A percentile compares a stretch with the other conserved stretches of the same genome.
Conservation (phyloP, 2,329 filamentous ascomycete species). For the Xylariales sp. region DNA sequence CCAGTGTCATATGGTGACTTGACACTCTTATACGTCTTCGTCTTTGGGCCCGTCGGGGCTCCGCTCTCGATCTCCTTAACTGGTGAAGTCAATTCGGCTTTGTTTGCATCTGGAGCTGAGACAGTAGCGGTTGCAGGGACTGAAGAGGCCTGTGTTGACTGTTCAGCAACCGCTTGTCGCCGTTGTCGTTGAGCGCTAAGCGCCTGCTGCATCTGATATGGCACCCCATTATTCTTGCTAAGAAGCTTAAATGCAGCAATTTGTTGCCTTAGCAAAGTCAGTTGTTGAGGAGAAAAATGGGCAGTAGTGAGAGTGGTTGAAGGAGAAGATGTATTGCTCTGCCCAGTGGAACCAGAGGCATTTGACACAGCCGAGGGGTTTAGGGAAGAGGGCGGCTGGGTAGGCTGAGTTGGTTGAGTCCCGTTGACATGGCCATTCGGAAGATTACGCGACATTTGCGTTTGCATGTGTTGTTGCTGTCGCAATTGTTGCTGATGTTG, state of each 20-base stretch:
- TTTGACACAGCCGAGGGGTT: slow-evolving; percentile 55
- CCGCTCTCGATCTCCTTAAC: slow-evolving; percentile 50
- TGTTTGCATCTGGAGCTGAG: slow-evolving; percentile 49
- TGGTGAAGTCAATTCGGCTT: slow-evolving; percentile 50
- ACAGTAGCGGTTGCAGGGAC: slow-evolving; percentile 57
- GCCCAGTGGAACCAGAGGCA: slow-evolving; percentile 47
- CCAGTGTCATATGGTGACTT: slow-evolving; percentile 75
- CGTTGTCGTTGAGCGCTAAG: slow-evolving; percentile 81
- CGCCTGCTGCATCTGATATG: slow-evolving; percentile 80
- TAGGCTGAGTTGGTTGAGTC: slow-evolving; percentile 51
- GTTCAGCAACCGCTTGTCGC: slow-evolving; percentile 66
- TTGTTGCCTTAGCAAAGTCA: slow-evolving; percentile 82
- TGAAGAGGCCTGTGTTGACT: slow-evolving; percentile 55
- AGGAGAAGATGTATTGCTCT: slow-evolving; percentile 51
- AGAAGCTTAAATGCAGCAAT: slow-evolving; percentile 92
- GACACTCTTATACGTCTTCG: slow-evolving; percentile 75
- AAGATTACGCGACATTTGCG: slow-evolving; percentile 62
- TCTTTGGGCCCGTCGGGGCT: slow-evolving; percentile 53
- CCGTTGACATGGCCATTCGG: slow-evolving; percentile 68
- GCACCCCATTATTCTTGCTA: slow-evolving; percentile 86
- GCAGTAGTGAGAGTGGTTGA: slow-evolving; percentile 49
- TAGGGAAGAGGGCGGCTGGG: slow-evolving; percentile 52
- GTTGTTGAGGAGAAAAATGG: slow-evolving; percentile 82
- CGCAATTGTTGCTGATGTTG: slow-evolving; percentile 73
- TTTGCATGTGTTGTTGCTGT: slow-evolving; percentile 65